Conservation (phyloP, 2,329 filamentous ascomycete species). For the Phaeosphaeria sp. region DNA sequence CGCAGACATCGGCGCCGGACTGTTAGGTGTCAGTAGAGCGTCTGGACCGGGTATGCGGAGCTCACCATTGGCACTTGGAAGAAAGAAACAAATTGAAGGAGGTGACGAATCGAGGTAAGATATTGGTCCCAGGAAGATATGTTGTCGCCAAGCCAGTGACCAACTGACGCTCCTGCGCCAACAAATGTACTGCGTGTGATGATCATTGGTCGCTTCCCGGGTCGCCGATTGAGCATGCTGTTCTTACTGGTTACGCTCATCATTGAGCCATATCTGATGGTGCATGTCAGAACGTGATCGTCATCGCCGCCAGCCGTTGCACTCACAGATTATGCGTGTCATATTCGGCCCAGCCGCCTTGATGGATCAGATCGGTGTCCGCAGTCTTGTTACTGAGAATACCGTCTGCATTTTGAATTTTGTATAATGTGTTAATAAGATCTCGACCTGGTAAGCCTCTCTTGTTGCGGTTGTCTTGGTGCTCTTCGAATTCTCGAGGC, state of each 20-base stretch:
- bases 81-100: slow-evolving; percentile 54
- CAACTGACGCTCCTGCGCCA: slow-evolving; percentile 68
- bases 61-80: slow-evolving; percentile 55
- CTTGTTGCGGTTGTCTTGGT: slow-evolving; percentile 47
- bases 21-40: slow-evolving; percentile 4
- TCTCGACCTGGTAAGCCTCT: slow-evolving; percentile 68
- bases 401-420: slow-evolving; percentile 66
- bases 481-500: background rate
- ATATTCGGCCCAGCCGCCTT: slow-evolving; percentile 71
- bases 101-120: slow-evolving; percentile 46
- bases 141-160: slow-evolving; percentile 67
- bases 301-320: slow-evolving; percentile 66
- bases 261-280: slow-evolving; percentile 68
- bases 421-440: slow-evolving; percentile 69
- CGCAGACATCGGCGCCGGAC: slow-evolving; percentile 71
- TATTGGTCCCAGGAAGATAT: slow-evolving; percentile 54
- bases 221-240: slow-evolving; percentile 75
- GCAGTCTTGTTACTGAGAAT: slow-evolving; percentile 59
- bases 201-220: slow-evolving; percentile 69
- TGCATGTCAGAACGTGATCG: slow-evolving; percentile 44
- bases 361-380: slow-evolving; percentile 71
- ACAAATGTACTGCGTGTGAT: slow-evolving; percentile 81
- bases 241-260: slow-evolving; percentile 71
- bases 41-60: background rate
- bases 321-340: slow-evolving; percentile 77